Percentiles rank a stretch among this genome's conserved stretches.
Conservation (phyloP, 2,329 filamentous ascomycete genomes). For the Arthrobotrys megalospora region DNA sequence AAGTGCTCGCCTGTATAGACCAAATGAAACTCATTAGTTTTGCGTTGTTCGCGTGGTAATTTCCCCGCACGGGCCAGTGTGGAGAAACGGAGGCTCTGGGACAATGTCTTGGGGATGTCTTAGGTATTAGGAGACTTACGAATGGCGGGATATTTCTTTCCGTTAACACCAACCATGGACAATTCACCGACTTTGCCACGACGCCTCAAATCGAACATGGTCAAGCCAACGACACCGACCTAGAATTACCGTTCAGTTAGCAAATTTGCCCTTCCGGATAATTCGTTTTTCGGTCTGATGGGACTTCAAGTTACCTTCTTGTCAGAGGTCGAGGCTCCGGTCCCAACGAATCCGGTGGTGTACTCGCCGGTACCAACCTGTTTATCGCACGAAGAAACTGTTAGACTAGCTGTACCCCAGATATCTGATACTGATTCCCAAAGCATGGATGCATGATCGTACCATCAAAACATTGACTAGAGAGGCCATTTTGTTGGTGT, state of each 20-base stretch:
- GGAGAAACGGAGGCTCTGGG: conserved; percentile 38
- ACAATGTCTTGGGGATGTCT: background rate
- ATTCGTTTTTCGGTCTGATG: conserved; percentile 13
- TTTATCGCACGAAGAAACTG: conserved; percentile 33
- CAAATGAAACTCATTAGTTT: conserved; percentile 66
- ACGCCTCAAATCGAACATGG: conserved; percentile 87
- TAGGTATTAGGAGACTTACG: conserved; percentile 72
- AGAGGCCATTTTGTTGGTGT: conserved; percentile 67
- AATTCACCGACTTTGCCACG: conserved; percentile 89
- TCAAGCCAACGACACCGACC: conserved; percentile 91
- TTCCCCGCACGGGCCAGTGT: conserved; percentile 34
- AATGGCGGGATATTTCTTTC: conserved; percentile 91
- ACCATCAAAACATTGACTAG: conserved; percentile 80
- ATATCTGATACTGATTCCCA: conserved; percentile 37
- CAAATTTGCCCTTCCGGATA: conserved; percentile 32
- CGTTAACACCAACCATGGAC: conserved; percentile 90
- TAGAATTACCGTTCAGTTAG: conserved; percentile 49
- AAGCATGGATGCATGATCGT: conserved; percentile 63
- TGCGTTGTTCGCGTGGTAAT: conserved; percentile 42
- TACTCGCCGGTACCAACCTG: conserved; percentile 94
- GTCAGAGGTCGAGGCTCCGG: conserved; percentile 86
- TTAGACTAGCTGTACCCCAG: conserved; percentile 47
- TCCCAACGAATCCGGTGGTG: conserved; percentile 93
- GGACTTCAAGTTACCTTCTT: conserved; percentile 76
- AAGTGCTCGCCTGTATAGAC: conserved; percentile 78